phyloP scores from a whole-genome alignment of 1,139 yeast genomes.

The Yamadazyma jaroonii region DNA sequence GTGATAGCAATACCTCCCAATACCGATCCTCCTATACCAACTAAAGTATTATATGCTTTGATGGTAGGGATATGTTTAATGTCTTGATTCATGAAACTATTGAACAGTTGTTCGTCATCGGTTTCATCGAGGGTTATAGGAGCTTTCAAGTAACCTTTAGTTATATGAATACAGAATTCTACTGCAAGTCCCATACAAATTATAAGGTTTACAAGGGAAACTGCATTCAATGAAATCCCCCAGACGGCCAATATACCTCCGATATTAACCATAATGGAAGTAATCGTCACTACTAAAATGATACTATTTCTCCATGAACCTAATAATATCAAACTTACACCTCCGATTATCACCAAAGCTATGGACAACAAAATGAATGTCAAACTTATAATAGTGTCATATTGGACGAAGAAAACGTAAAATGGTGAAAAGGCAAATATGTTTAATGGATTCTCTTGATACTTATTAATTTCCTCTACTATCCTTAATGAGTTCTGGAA shows the following conservation, averaged over 20 bases:
- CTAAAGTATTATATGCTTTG: conserved; percentile 55
- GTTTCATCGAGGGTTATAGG: conserved; percentile 13
- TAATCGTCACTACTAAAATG: conserved; percentile 56
- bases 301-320: conserved; percentile 66
- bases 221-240: conserved; percentile 81
- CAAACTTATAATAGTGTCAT: conserved; percentile 56
- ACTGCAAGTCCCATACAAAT: conserved; percentile 92
- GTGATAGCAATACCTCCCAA: conserved; percentile 89
- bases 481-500: conserved; percentile 73
- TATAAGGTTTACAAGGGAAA: conserved; percentile 80
- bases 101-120: conserved; percentile 10
- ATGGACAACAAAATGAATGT: conserved; percentile 54
- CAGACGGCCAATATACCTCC: conserved; percentile 79
- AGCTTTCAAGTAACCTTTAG: conserved; percentile 61
- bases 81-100: not conserved
- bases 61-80: conserved; percentile 19
- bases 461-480: conserved; percentile 50
- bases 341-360: conserved; percentile 57
- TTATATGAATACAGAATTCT: conserved; percentile 87
- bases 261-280: conserved; percentile 65
- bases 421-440: conserved; percentile 91
- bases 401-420: conserved; percentile 90
- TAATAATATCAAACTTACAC: conserved; percentile 53
- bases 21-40: conserved; percentile 81
- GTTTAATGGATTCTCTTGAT: conserved; percentile 34